Conservation (phyloP, 2,329 filamentous ascomycete genomes). For the Xylariaceae sp. region DNA sequence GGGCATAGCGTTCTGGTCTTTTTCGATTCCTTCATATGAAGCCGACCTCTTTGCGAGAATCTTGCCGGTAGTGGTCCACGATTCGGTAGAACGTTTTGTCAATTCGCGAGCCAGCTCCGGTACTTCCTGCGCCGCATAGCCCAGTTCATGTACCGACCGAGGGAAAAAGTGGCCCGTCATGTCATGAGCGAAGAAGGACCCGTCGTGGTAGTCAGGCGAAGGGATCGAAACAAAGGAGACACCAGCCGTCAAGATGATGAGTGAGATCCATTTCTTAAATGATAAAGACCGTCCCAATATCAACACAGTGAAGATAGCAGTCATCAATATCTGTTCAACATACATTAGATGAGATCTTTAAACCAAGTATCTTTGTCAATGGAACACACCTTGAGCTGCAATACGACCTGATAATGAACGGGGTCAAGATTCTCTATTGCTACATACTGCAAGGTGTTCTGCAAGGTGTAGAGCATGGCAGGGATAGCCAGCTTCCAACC, state of each 20-base stretch:
- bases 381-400: constrained; percentile 71
- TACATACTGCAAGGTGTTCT: constrained; percentile 91
- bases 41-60: constrained; percentile 65
- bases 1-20: constrained; percentile 49
- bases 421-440: constrained; percentile 87
- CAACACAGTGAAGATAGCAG: constrained; percentile 77
- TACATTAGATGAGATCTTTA: constrained; percentile 9
- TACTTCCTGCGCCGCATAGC: constrained; percentile 53
- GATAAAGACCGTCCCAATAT: constrained; percentile 69
- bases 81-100: constrained; percentile 43
- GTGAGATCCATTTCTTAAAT: constrained; percentile 69
- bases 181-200: constrained; percentile 57
- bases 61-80: constrained; percentile 33
- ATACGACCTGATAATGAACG: constrained; percentile 87
- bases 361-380: neutral
- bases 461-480: constrained; percentile 79
- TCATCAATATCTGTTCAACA: constrained; percentile 64
- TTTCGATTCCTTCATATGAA: constrained; percentile 83
- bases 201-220: constrained; percentile 48
- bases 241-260: constrained; percentile 73
- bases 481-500: constrained; percentile 94
- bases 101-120: constrained; percentile 47
- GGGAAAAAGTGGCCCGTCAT: constrained; percentile 67
- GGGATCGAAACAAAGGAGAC: constrained; percentile 83
- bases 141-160: constrained; percentile 70